phyloP scores from a whole-genome alignment of 441 rosid species.

The Macaranga tanarius region DNA sequence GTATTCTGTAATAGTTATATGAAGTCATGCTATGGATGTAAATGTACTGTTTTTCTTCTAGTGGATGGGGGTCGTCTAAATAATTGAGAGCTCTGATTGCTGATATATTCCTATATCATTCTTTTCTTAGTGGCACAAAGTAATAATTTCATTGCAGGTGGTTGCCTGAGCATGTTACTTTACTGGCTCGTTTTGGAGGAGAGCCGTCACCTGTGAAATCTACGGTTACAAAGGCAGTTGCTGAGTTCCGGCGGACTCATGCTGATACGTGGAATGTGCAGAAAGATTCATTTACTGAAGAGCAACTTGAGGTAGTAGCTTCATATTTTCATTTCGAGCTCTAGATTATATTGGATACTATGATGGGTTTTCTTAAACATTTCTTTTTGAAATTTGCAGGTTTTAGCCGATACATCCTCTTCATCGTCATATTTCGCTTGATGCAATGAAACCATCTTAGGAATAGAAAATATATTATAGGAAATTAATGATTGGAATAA shows the following conservation, averaged over 20 bases:
- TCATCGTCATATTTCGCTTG: constrained; percentile 96
- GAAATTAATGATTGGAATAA: constrained; percentile 26
- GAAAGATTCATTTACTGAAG: constrained; percentile 89
- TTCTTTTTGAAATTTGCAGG: constrained; percentile 47
- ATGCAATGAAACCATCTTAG: constrained; percentile 25
- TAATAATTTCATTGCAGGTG: constrained; percentile 46
- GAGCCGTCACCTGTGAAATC: constrained; percentile 94
- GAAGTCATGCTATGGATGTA: no score
- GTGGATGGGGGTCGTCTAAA: background rate
- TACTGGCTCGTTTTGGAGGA: constrained; percentile 78
- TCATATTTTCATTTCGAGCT: background rate
- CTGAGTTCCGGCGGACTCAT: constrained; percentile 96
- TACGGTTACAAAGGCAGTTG: constrained; percentile 94
- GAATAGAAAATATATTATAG: constrained; percentile 21
- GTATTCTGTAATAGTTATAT: no score
- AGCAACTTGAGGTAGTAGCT: constrained; percentile 87
- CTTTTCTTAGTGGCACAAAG: background rate
- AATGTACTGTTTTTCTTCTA: no score
- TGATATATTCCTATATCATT: background rate
- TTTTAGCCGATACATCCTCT: constrained; percentile 93
- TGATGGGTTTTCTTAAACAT: constrained; percentile 1
- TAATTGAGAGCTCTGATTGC: constrained; percentile 6
- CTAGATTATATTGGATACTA: constrained; percentile 1
- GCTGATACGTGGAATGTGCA: constrained; percentile 98
- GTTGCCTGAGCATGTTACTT: constrained; percentile 92